Conservation (phyloP, 352 stramenopile genomes). For the Phytophthora idaei region DNA sequence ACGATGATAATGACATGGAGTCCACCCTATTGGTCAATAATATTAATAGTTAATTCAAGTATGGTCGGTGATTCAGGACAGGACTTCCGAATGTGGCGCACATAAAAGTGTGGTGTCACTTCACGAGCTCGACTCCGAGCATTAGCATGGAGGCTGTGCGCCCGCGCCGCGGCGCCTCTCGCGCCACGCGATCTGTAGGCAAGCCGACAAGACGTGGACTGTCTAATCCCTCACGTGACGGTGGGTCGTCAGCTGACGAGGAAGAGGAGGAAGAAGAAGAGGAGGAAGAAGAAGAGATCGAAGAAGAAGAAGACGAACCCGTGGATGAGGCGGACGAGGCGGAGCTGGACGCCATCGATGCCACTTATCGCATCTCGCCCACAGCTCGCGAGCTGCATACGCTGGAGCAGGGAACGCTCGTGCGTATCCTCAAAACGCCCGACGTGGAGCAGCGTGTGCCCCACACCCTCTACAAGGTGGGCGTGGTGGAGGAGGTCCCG, state of each 20-base stretch:
- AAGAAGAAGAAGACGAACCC: constrained; percentile 55
- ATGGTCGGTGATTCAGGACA: too few species aligned
- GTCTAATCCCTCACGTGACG: constrained; percentile 9
- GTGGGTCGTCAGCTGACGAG: constrained; percentile 40
- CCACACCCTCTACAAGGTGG: constrained; percentile 81
- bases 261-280: constrained; percentile 63
- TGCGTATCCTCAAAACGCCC: constrained; percentile 71
- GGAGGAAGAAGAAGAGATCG: constrained; percentile 57
- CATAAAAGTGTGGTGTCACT: too few species aligned
- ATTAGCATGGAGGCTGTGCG: constrained; percentile 26
- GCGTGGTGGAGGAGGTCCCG: constrained; percentile 80
- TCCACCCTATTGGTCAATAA: too few species aligned
- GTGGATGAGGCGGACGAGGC: constrained; percentile 56
- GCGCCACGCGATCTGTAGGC: constrained; percentile 45
- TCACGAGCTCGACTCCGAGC: not conserved
- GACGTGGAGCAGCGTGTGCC: constrained; percentile 86
- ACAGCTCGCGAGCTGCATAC: constrained; percentile 54
- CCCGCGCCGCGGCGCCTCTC: constrained; percentile 45
- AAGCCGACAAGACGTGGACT: constrained; percentile 36
- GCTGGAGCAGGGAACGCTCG: constrained; percentile 64
- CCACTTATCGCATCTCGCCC: constrained; percentile 28
- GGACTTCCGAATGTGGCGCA: not conserved
- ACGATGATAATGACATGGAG: too few species aligned
- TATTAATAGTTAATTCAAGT: too few species aligned
- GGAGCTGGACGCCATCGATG: constrained; percentile 38